Evolutionary conservation across 306 rosid species (phyloP).

Genomic region (Morella rubra): DNA sequence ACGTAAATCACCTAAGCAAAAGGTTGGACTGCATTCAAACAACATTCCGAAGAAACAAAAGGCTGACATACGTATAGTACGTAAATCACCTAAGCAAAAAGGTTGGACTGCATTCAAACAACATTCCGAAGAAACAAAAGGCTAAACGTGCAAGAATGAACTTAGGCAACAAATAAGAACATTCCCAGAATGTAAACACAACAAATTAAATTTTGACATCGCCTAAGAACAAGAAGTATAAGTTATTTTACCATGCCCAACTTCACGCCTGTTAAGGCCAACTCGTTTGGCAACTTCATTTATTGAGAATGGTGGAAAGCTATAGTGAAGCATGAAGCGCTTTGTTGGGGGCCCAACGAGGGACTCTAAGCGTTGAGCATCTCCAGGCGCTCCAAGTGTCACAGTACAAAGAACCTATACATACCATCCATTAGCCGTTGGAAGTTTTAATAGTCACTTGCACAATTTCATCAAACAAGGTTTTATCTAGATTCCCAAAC

Average conservation of each 20-base stretch:
- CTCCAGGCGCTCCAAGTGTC: conserved; percentile 92
- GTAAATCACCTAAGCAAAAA: background rate
- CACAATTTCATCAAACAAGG: too few relatives aligned
- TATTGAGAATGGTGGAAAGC: conserved; percentile 92
- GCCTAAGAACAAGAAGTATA: background rate
- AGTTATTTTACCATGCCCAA: conserved; percentile 85
- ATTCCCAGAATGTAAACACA: conserved; percentile 7
- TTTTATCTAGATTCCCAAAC: conserved; percentile 19
- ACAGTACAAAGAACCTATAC: conserved; percentile 89
- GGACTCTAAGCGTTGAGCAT: conserved; percentile 89
- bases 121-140: background rate
- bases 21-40: background rate
- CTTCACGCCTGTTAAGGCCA: conserved; percentile 97
- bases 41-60: background rate
- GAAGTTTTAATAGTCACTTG: too few relatives aligned
- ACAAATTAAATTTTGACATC: background rate
- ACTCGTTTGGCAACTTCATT: conserved; percentile 89
- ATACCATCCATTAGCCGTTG: background rate
- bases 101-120: background rate
- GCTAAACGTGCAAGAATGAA: background rate
- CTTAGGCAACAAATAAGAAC: background rate
- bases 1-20: background rate
- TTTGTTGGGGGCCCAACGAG: conserved; percentile 82
- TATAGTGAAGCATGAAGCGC: conserved; percentile 98
- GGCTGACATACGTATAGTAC: background rate